A percentile compares a stretch with the other conserved stretches of the same genome.
These are phyloP conservation scores for Flammula alnicola DNA, from an alignment of 1,284 basidiomycete species.

Conservation along the genomic window DNA sequence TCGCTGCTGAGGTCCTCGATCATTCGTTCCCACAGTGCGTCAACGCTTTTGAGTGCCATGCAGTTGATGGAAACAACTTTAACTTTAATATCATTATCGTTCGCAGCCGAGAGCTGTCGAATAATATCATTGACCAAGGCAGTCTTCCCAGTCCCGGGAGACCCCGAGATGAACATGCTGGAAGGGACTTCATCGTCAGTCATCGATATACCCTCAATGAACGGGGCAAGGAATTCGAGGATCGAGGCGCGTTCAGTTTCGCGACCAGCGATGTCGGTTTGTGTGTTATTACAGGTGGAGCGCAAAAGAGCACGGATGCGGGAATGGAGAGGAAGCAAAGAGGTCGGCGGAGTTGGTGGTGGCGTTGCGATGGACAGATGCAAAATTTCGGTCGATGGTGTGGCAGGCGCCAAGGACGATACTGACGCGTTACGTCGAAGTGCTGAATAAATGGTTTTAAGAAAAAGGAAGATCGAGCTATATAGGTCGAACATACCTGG, in stretches of 20 bases:
- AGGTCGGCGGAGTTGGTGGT: conserved; percentile 59
- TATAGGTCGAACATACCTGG: conserved; percentile 34
- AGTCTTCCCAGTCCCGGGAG: conserved; percentile 84
- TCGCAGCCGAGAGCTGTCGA: conserved; percentile 39
- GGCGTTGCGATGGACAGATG: conserved; percentile 58
- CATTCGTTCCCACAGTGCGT: conserved; percentile 73
- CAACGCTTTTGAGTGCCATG: conserved; percentile 70
- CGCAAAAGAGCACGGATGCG: conserved; percentile 72
- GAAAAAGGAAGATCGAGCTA: conserved; percentile 20
- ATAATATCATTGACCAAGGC: conserved; percentile 75
- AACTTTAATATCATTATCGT: conserved; percentile 42
- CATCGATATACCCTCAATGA: conserved; percentile 41
- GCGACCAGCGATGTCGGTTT: conserved; percentile 63
- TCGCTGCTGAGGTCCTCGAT: conserved; percentile 54
- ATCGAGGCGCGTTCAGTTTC: conserved; percentile 61
- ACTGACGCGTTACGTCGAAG: conserved; percentile 53
- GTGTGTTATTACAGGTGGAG: conserved; percentile 60
- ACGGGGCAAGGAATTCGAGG: conserved; percentile 57
- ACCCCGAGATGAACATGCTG: conserved; percentile 76
- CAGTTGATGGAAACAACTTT: conserved; percentile 71
- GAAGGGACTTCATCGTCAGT: conserved; percentile 36
- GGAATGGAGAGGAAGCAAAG: conserved; percentile 60
- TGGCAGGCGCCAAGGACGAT: conserved; percentile 44
- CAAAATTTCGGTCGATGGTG: conserved; percentile 46
- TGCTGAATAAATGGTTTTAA: conserved; percentile 32